Percentiles rank a stretch among this genome's conserved stretches.
These are phyloP conservation scores for Phytophthora foliorum DNA, from an alignment of 352 stramenopile species.

Conservation along the genomic window DNA sequence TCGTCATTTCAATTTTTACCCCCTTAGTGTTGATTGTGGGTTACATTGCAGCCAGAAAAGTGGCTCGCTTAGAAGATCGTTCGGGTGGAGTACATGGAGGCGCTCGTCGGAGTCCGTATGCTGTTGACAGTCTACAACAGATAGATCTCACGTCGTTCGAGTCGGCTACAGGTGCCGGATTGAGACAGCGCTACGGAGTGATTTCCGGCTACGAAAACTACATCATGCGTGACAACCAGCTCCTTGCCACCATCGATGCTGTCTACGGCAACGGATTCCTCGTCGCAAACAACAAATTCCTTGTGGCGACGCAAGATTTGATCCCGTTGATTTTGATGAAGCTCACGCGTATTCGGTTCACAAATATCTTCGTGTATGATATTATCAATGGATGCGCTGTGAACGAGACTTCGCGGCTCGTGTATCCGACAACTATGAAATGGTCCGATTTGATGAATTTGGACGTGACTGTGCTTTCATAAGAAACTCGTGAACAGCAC, in stretches of 20 bases:
- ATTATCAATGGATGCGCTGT: slow-evolving; percentile 38
- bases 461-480: slow-evolving; percentile 35
- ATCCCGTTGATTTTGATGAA: slow-evolving; percentile 54
- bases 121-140: not conserved
- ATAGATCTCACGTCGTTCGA: slow-evolving; percentile 43
- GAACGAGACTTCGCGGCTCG: slow-evolving; percentile 39
- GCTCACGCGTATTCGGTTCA: slow-evolving; percentile 41
- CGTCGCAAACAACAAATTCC: slow-evolving; percentile 48
- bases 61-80: slow-evolving; percentile 18
- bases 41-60: slow-evolving; percentile 36
- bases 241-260: slow-evolving; percentile 46
- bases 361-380: slow-evolving; percentile 53
- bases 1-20: slow-evolving; percentile 32
- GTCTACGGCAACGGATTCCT: slow-evolving; percentile 58
- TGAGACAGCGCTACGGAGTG: slow-evolving; percentile 34
- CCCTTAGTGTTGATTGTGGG: slow-evolving; percentile 36
- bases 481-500: not conserved
- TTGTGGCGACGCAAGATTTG: slow-evolving; percentile 48
- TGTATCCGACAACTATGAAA: slow-evolving; percentile 41
- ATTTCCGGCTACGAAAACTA: slow-evolving; percentile 45
- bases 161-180: slow-evolving; percentile 33
- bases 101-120: slow-evolving; percentile 6
- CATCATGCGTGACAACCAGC: slow-evolving; percentile 34
- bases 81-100: not conserved
- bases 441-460: slow-evolving; percentile 40